Base-by-base conservation (phyloP, 495 filamentous ascomycete genomes). In the Penicillium argentinense region DNA sequence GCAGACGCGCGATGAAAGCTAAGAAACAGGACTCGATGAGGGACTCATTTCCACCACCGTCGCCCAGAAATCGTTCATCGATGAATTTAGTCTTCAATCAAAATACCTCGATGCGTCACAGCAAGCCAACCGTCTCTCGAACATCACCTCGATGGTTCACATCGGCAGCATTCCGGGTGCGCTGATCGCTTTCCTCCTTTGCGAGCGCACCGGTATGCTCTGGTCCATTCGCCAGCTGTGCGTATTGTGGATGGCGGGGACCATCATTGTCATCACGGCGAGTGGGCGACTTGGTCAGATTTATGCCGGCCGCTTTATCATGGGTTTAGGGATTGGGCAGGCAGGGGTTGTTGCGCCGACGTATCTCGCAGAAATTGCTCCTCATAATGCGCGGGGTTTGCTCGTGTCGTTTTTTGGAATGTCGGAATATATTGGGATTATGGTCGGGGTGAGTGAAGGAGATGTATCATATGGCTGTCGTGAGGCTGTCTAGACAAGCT, bases 131-230 rank as follows among this genome's bases (percentile, higher is more conserved):
- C 76, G 76, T 48, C 75, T 79, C 40, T 79, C 73, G 16, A 83
- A 82, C 56, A 74, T 85, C 34, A 80, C 82, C 0, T 66, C 79
- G 16, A 85, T 84, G 82, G 82, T 84, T 3, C 79, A 82, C 32
- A 74, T 85, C 26, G 82, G 82, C 1, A 74, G 69, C 41, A 71
- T 85, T 13, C 72, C 60, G 0, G 82, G 82, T 1, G 78, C 78
- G 3, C 53, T 81, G 5, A 55, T 81, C 34, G 81, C 80, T n/a
- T 83, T 84, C 58, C 41, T 77, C 13, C 51, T 80, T 29, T 82
- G 78, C 37, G 81, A 85, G 39, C 74, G 69, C 30, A 73, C 83
- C 45, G 80, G 79, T 9, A 74, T 79, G 39, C 68, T 84, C 9
- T 81, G 79, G 77, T 76, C 82, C 1, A 82, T 80, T 14, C 68